Base-by-base conservation (phyloP, 352 stramenopile species). In the Blastocystis hominis region DNA sequence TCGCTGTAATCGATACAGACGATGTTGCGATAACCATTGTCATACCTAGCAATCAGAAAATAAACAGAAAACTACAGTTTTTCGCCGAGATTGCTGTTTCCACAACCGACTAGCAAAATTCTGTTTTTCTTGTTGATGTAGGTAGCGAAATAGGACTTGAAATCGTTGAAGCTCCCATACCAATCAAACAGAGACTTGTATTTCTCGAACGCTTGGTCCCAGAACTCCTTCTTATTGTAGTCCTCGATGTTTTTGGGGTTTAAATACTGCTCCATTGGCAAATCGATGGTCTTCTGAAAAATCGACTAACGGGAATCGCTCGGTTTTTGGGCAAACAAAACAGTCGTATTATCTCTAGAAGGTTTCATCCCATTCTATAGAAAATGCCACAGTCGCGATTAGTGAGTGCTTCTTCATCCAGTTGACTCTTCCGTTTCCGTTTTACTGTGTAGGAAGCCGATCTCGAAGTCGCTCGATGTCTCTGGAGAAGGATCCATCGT, bases 171-270 rank as follows among this genome's bases (percentile, higher is more conserved):
- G 7, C 68, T 40, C 3, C 76, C 76, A 86, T 86, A 86, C 76
- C 76, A 86, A 50, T 86, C 76, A 70, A 59, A 86, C n/a, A 61
- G 24, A 47, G 46, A 42, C 55, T 80, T 80, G 70, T 80, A 80
- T 36, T 80, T 62, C 53, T 63, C 38, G 20, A 80, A 80, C 3
- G 70, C 70, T 24, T 61, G 10, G 30, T 80, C 70, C 70, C 70
- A 80, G 44, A 80, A 80, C 53, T 80, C 70, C 46, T 80, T 80
- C 50, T 80, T 80, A 47, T 80, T 80, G 70, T 80, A 80, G 44
- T 80, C 70, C 42, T 80, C 70, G 20, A 80, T 80, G 53, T 80
- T 80, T 46, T 80, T 40, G 5, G 70, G 70, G 36, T 42, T 80
- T 46, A 80, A 42, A 46, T 80, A 80, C 70, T 80, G 30, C 36